These are phyloP conservation scores for Kodamaea kaohsiungensis DNA, from an alignment of 805 yeast species.

Conservation along the genomic window DNA sequence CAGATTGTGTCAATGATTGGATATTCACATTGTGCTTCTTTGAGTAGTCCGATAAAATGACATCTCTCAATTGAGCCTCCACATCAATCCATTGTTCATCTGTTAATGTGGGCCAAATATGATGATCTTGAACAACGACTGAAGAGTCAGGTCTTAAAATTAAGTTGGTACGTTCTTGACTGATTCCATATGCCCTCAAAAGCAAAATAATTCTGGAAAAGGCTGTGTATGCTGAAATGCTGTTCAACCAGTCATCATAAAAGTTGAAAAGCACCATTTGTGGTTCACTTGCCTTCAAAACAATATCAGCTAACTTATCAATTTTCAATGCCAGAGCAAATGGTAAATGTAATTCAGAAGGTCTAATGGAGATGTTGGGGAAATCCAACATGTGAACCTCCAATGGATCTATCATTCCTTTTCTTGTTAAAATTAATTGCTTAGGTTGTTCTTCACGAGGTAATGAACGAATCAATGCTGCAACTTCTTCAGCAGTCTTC, in stretches of 20 bases:
- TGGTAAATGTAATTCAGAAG: slow-evolving; percentile 87
- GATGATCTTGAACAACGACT: slow-evolving; percentile 70
- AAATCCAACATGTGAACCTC: slow-evolving; percentile 97
- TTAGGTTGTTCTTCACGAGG: slow-evolving; percentile 95
- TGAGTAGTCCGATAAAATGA: slow-evolving; percentile 83
- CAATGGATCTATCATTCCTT: slow-evolving; percentile 89
- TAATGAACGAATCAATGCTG: slow-evolving; percentile 82
- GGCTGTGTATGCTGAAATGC: slow-evolving; percentile 87
- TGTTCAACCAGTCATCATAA: slow-evolving; percentile 91
- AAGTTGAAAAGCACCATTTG: slow-evolving; percentile 89
- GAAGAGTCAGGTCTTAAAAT: slow-evolving; percentile 75
- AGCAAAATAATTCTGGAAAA: slow-evolving; percentile 83
- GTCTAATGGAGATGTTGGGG: slow-evolving; percentile 86
- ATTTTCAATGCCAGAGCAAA: slow-evolving; percentile 83
- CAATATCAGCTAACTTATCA: slow-evolving; percentile 75
- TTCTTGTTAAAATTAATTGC: slow-evolving; percentile 85
- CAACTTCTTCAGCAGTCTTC: slow-evolving; percentile 98
- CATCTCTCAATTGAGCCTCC: slow-evolving; percentile 83
- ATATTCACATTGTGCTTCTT: slow-evolving; percentile 83
- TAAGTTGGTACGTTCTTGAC: slow-evolving; percentile 72
- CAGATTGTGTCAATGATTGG: slow-evolving; percentile 86
- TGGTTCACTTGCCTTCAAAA: slow-evolving; percentile 85
- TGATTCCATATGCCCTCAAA: slow-evolving; percentile 78
- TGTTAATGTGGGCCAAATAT: slow-evolving; percentile 88
- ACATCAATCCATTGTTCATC: slow-evolving; percentile 92